Evolutionary conservation across 306 rosid species (phyloP), one percentile per base, ranked within the genome.

Genomic region (Gynostemma pentaphyllum): DNA sequence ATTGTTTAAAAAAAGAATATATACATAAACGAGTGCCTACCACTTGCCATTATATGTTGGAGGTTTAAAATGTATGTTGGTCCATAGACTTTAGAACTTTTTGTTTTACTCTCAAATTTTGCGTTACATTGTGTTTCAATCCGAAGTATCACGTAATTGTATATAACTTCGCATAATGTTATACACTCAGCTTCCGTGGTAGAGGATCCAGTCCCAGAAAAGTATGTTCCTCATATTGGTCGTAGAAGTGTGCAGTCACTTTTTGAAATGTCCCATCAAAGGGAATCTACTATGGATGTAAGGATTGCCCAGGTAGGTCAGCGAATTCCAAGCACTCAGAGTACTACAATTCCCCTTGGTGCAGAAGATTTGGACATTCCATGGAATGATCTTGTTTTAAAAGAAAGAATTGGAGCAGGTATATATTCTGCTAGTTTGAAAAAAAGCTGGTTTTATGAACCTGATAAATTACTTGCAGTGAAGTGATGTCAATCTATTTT

Each of bases 341-440:
- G 84, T 73, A 83, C 76, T 42, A 86, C 83, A 66, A 61, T 85
- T 70, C 34, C 65, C 55, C 75, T 86, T 51, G 91, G 79, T 64
- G 62, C 82, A 73, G 97, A 85, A 62, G 94, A 84, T 78, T 80
- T 92, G 60, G 81, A 77, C 69, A 86, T 94, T 66, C 86, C 95
- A 1, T 94, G 99, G 99, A 63, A 48, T 62, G 97, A 86, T 64
- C 94, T 94, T 73, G 73, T 64, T 69, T 30, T 94, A 62, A 94
- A 82, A 80, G 99, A 94, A 72, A 81, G 78, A 78, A 94, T 94
- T 44, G 99, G 99, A 73, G 87, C 99, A 75, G 99, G 99, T 88
- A 81, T 60, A 5, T 64, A 34, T 51, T 64, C 52, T 53, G 39
- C 39, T 19, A 2, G 9, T 37, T n/a, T 40, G 41, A 60, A 29